phyloP scores from a whole-genome alignment of 1,284 basidiomycete genomes.

The Irpex sp. region DNA sequence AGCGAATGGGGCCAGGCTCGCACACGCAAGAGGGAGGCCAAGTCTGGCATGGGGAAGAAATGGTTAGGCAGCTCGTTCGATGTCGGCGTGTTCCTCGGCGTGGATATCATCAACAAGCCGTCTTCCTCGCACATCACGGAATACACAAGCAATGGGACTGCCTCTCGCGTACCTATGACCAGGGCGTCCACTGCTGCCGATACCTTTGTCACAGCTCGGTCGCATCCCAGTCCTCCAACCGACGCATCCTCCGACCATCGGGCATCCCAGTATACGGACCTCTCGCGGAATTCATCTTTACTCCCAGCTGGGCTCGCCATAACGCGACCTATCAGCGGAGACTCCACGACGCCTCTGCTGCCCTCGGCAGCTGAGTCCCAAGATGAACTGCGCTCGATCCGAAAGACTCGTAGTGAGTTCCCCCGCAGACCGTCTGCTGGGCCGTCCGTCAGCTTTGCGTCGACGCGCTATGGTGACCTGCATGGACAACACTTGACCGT shows the following conservation, averaged over 20 bases:
- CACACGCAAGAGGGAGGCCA: conserved; percentile 31
- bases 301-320: background rate
- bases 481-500: background rate
- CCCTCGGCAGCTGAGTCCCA: conserved; percentile 3
- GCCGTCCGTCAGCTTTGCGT: background rate
- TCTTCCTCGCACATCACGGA: conserved; percentile 12
- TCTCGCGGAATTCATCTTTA: background rate
- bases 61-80: conserved; percentile 79
- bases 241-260: background rate
- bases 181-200: conserved; percentile 22
- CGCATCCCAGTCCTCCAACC: conserved; percentile 14
- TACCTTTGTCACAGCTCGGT: conserved; percentile 35
- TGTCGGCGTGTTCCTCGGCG: conserved; percentile 62
- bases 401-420: background rate
- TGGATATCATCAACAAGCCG: conserved; percentile 42
- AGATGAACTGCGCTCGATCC: background rate
- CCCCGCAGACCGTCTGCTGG: background rate
- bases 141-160: background rate
- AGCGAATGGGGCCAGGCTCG: conserved; percentile 62
- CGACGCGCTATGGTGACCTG: background rate
- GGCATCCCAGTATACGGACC: background rate
- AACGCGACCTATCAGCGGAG: conserved; percentile 3
- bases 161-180: background rate
- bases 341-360: conserved; percentile 18
- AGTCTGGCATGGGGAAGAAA: conserved; percentile 20